These are phyloP conservation scores for Neurospora cerealis DNA, from an alignment of 495 filamentous ascomycete species.

Conservation along the genomic window DNA sequence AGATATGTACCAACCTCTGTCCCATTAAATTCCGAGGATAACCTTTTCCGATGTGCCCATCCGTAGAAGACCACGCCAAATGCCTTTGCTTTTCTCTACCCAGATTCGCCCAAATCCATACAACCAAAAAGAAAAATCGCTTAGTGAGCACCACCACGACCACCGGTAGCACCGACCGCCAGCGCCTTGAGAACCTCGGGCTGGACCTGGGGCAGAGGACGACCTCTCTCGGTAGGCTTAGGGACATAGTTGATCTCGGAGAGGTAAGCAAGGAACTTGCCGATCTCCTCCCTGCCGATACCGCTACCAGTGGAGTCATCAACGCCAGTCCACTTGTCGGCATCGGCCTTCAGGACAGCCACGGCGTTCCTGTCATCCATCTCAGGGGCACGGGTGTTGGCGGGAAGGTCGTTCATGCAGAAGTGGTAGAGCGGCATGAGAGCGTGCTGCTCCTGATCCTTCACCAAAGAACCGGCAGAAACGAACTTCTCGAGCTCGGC, in stretches of 20 bases:
- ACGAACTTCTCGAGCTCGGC: constrained; percentile 53
- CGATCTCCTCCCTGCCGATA: constrained; percentile 59
- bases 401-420: constrained; percentile 67
- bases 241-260: constrained; percentile 61
- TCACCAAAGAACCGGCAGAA: constrained; percentile 36
- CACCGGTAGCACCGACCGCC: constrained; percentile 15
- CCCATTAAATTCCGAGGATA: background rate
- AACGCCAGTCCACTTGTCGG: constrained; percentile 47
- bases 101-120: background rate
- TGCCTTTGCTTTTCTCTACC: background rate
- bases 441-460: constrained; percentile 57
- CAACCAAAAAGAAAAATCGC: background rate
- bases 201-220: constrained; percentile 40
- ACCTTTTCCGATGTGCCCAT: background rate
- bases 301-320: constrained; percentile 53
- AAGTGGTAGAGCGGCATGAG: constrained; percentile 83
- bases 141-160: constrained; percentile 25
- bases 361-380: constrained; percentile 68
- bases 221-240: constrained; percentile 38
- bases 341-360: constrained; percentile 50
- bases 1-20: background rate
- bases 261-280: constrained; percentile 64
- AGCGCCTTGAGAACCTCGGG: constrained; percentile 42
- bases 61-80: background rate
- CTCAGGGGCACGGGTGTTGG: constrained; percentile 67